Conservation (phyloP, 495 filamentous ascomycete species). For the Emericellopsis terricola region DNA sequence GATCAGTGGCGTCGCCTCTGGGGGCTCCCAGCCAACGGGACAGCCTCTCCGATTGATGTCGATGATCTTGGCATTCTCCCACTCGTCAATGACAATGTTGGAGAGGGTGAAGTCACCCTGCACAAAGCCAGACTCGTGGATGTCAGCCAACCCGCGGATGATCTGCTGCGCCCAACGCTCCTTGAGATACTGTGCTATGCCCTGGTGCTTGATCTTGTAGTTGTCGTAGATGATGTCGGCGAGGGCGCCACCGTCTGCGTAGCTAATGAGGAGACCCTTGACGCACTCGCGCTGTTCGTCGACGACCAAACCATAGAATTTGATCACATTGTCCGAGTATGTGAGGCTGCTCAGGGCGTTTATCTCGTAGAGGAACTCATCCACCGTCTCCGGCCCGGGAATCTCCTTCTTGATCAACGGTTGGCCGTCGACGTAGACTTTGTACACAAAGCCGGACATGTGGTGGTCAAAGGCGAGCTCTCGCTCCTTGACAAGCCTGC, state of each 20-base stretch:
- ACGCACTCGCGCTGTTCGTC: conserved; percentile 58
- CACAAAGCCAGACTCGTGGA: conserved; percentile 92
- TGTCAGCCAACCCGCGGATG: conserved; percentile 73
- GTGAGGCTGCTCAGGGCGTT: conserved; percentile 76
- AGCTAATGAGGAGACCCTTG: conserved; percentile 82
- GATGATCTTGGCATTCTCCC: conserved; percentile 86
- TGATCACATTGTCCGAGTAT: conserved; percentile 60
- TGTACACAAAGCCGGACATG: conserved; percentile 94
- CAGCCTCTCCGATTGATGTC: conserved; percentile 96
- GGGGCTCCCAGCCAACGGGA: conserved; percentile 94
- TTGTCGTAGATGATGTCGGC: conserved; percentile 80
- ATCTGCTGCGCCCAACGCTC: conserved; percentile 91
- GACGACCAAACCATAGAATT: conserved; percentile 76
- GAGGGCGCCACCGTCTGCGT: conserved; percentile 71
- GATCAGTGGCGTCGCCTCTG: conserved; percentile 75
- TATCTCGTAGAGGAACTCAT: conserved; percentile 96
- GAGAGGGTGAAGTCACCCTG: conserved; percentile 95
- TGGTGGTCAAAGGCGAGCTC: conserved; percentile 76
- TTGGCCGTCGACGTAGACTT: conserved; percentile 50
- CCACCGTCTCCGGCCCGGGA: conserved; percentile 85
- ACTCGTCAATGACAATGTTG: conserved; percentile 81
- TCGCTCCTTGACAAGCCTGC: conserved; percentile 48
- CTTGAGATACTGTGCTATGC: conserved; percentile 54
- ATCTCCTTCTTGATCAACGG: conserved; percentile 95
- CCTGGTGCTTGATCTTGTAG: conserved; percentile 25